Evolutionary conservation across 768 basidiomycete species (phyloP).

Genomic region (Lentinula lateritia): DNA sequence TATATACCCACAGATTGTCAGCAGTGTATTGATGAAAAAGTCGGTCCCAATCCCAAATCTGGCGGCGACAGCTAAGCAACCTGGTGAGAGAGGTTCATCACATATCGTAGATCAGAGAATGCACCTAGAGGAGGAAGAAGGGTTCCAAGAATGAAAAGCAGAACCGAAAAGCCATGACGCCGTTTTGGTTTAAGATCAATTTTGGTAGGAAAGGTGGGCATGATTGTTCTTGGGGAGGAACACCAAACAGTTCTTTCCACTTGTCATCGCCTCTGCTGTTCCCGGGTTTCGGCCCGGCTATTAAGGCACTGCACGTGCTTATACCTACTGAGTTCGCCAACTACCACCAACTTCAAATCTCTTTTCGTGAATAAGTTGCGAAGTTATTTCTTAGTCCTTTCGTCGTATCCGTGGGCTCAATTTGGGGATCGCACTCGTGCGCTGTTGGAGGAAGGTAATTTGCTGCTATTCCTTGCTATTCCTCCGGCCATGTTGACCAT

Average conservation of each 20-base stretch:
- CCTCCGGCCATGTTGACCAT: neutral
- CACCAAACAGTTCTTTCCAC: neutral
- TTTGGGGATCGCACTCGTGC: neutral
- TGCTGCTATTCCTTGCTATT: neutral
- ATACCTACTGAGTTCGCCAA: neutral
- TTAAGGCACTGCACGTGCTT: neutral
- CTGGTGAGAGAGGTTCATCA: conserved; percentile 4
- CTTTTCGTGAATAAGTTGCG: too few species aligned
- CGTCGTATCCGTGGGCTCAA: neutral
- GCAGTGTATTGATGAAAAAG: conserved; percentile 84
- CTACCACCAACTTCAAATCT: neutral
- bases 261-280: neutral
- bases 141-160: conserved; percentile 86
- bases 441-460: neutral
- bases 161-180: conserved; percentile 75
- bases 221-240: conserved; percentile 13
- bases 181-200: conserved; percentile 60
- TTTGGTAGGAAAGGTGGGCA: conserved; percentile 40
- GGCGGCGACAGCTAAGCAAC: conserved; percentile 74
- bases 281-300: neutral
- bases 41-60: conserved; percentile 89
- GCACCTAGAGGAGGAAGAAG: conserved; percentile 87
- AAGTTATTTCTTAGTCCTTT: neutral
- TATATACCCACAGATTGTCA: conserved; percentile 90
- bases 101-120: conserved; percentile 14